phyloP scores from a whole-genome alignment of 768 basidiomycete species.

The Leccinum subtestaceum region DNA sequence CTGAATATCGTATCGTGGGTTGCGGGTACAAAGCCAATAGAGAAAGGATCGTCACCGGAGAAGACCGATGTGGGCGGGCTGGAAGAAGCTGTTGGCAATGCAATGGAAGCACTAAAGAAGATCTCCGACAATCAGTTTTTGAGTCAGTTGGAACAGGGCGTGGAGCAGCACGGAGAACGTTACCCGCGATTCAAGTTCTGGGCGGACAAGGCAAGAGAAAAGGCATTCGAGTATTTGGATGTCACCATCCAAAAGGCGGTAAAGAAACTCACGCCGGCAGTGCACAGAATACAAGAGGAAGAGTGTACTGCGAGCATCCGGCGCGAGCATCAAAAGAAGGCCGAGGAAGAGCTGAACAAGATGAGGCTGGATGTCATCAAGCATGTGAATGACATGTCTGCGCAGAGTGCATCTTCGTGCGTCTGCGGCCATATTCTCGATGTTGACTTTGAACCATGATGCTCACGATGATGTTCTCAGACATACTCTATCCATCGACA shows the following conservation, averaged over 20 bases:
- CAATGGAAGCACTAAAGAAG: neutral
- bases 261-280: constrained; percentile 10
- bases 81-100: constrained; percentile 1
- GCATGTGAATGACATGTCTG: constrained; percentile 18
- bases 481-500: constrained; percentile 9
- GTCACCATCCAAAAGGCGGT: neutral
- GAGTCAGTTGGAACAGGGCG: neutral
- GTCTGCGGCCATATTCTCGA: neutral
- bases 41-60: neutral
- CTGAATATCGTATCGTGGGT: constrained; percentile 25
- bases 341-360: constrained; percentile 6
- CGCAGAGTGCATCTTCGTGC: constrained; percentile 4
- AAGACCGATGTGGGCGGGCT: neutral
- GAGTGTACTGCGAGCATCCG: neutral
- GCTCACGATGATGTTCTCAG: constrained; percentile 3
- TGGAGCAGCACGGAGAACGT: neutral
- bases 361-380: constrained; percentile 20
- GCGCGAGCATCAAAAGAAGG: neutral
- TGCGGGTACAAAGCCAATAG: neutral
- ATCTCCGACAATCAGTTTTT: constrained; percentile 19
- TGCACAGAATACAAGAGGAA: constrained; percentile 10
- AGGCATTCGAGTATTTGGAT: constrained; percentile 1
- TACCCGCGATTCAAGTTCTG: neutral
- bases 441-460: neutral
- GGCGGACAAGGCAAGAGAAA: neutral